These are phyloP conservation scores for Brassica balearica DNA, from an alignment of 441 rosid genomes.

Conservation along the genomic window DNA sequence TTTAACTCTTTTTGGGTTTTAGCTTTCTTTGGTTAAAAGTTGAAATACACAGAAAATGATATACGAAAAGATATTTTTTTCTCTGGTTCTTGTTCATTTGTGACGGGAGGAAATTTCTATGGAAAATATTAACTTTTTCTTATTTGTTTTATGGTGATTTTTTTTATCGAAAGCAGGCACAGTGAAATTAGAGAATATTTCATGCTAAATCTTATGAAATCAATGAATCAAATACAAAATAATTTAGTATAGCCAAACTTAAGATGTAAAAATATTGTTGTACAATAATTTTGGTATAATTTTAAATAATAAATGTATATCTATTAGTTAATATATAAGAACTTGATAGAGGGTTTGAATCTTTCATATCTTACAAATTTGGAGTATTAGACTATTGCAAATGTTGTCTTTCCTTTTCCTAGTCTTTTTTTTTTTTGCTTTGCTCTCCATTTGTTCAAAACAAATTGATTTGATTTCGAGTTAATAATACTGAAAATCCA, in stretches of 20 bases:
- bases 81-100: not conserved
- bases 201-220: not conserved
- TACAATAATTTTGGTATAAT: not conserved
- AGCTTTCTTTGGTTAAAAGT: not conserved
- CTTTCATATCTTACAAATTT: conserved; percentile 1
- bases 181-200: not conserved
- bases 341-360: not conserved
- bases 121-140: not conserved
- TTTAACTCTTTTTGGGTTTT: not conserved
- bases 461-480: not conserved
- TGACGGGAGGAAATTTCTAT: not conserved
- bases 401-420: not conserved
- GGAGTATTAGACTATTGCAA: not conserved
- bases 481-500: not conserved
- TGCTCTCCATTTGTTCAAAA: not conserved
- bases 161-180: not conserved
- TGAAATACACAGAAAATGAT: not conserved
- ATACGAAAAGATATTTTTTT: not conserved
- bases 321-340: not conserved
- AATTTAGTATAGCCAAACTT: not conserved
- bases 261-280: not conserved
- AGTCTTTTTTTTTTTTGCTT: not conserved
- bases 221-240: not conserved
- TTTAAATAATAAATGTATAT: not conserved
- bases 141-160: not conserved